Evolutionary conservation across 2,329 filamentous ascomycete species (phyloP), one percentile per base, ranked within the genome.

Genomic region (Colletotrichum gigasporum): DNA sequence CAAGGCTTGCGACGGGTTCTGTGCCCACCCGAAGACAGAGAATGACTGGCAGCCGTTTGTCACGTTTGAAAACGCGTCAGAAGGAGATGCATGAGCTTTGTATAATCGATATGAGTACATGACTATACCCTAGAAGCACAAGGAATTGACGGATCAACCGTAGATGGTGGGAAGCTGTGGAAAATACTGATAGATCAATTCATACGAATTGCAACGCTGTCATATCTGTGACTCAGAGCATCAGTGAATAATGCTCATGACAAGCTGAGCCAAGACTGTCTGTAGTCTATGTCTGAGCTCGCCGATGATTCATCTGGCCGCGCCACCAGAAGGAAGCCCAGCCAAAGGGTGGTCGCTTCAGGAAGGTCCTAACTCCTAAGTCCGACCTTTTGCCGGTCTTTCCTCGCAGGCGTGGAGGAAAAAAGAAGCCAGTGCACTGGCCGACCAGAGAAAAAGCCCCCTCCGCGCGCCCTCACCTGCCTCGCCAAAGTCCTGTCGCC

Each of bases 1-100:
- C 24, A 37, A 61, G n/a, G 62, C 62, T 10, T 65, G 62, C 42
- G 34, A 65, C 34, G 62, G 62, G 14, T 65, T 48, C 56, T 65
- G 62, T 16, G 62, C 62, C 14, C 48, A 65, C 16, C 62, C 62
- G 2, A 65, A 65, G 48, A 55, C 26, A 7, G 30, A 37, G 24
- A 56, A 53, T 14, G 34, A 53, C 6, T 53, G 50, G 41, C 51
- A 62, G 52, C 22, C 55, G 3, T 48, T 44, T 30, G 59, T 45
- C 20, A 39, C 30, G 37, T 30, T 51, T 22, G 45, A 32, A 52
- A 37, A 59, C n/a, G 24, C 22, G 6, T 9, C 14, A 22, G 50
- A 53, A 11, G 34, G 14, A 22, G 34, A 58, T 44, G 28, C 22
- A 45, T 58, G 28, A 28, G 47, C n/a, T 9, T 26, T 28, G 34